Evolutionary conservation across 805 yeast genomes (phyloP).

Genomic region (Kazachstania viticola): DNA sequence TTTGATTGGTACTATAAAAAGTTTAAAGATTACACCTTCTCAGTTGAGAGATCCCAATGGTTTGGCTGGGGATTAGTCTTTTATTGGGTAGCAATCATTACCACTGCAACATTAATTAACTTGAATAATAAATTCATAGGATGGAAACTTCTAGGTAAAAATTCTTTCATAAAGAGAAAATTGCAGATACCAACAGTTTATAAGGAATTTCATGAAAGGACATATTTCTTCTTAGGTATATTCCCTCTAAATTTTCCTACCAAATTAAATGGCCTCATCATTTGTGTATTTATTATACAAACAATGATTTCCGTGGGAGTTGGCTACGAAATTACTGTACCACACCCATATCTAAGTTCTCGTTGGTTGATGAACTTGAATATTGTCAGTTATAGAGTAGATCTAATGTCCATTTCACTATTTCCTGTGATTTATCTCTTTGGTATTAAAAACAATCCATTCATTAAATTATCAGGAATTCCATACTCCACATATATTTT

Average conservation of each 20-base stretch:
- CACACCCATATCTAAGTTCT: constrained; percentile 29
- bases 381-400: constrained; percentile 44
- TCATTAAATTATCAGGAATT: constrained; percentile 52
- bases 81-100: constrained; percentile 30
- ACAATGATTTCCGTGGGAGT: constrained; percentile 26
- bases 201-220: constrained; percentile 13
- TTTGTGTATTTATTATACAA: constrained; percentile 23
- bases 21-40: constrained; percentile 29
- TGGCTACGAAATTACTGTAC: constrained; percentile 27
- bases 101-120: constrained; percentile 24
- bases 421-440: constrained; percentile 51
- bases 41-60: constrained; percentile 30
- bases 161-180: constrained; percentile 13
- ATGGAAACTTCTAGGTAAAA: constrained; percentile 9
- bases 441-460: constrained; percentile 64
- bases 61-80: constrained; percentile 37
- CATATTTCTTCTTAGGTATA: constrained; percentile 9
- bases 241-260: constrained; percentile 26
- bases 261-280: constrained; percentile 22
- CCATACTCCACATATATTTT: constrained; percentile 45
- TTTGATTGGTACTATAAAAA: constrained; percentile 26
- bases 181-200: constrained; percentile 23
- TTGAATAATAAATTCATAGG: constrained; percentile 19
- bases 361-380: constrained; percentile 27
- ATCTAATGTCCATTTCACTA: constrained; percentile 36